Percentiles rank a stretch among this genome's conserved stretches.
phyloP scores from a whole-genome alignment of 2,329 filamentous ascomycete species.

The Fusarium nelsonii region DNA sequence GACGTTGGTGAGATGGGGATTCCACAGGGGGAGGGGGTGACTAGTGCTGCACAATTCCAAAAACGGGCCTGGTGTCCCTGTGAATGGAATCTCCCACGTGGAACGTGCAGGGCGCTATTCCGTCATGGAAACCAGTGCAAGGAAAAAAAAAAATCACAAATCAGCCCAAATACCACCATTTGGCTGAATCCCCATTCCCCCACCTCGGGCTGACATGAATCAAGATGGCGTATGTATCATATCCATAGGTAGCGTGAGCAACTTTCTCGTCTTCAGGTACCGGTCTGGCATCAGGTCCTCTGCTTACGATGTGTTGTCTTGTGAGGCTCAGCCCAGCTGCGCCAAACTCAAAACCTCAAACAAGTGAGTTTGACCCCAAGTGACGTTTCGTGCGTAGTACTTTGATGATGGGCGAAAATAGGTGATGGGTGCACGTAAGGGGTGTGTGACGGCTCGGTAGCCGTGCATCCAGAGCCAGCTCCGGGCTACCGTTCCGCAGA shows the following conservation, averaged over 20 bases:
- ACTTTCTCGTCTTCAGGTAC: slow-evolving; percentile 8
- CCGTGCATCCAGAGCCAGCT: slow-evolving; percentile 45
- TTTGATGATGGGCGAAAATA: slow-evolving; percentile 1
- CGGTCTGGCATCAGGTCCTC: slow-evolving; percentile 14
- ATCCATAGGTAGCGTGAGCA: neutral
- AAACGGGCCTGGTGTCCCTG: slow-evolving; percentile 39
- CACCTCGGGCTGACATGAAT: slow-evolving; percentile 29
- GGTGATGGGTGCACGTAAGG: slow-evolving; percentile 38
- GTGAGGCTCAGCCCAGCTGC: slow-evolving; percentile 32
- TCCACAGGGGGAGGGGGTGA: slow-evolving; percentile 28
- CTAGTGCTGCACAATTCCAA: slow-evolving; percentile 48
- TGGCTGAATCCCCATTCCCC: slow-evolving; percentile 38
- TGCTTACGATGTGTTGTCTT: slow-evolving; percentile 20
- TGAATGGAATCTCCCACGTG: slow-evolving; percentile 49
- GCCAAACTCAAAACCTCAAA: slow-evolving; percentile 18
- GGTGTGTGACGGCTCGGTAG: slow-evolving; percentile 36
- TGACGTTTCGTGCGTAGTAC: slow-evolving; percentile 31
- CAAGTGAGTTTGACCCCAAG: slow-evolving; percentile 28
- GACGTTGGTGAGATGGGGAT: slow-evolving; percentile 26
- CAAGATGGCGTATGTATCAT: slow-evolving; percentile 18
- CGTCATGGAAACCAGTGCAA: slow-evolving; percentile 38
- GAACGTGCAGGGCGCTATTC: slow-evolving; percentile 49
- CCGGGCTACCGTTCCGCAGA: slow-evolving; percentile 40
- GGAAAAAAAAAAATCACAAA: slow-evolving; percentile 36
- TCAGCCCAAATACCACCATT: slow-evolving; percentile 41